These are phyloP conservation scores for Lentinula guzmanii DNA, from an alignment of 768 basidiomycete genomes.

Conservation along the genomic window DNA sequence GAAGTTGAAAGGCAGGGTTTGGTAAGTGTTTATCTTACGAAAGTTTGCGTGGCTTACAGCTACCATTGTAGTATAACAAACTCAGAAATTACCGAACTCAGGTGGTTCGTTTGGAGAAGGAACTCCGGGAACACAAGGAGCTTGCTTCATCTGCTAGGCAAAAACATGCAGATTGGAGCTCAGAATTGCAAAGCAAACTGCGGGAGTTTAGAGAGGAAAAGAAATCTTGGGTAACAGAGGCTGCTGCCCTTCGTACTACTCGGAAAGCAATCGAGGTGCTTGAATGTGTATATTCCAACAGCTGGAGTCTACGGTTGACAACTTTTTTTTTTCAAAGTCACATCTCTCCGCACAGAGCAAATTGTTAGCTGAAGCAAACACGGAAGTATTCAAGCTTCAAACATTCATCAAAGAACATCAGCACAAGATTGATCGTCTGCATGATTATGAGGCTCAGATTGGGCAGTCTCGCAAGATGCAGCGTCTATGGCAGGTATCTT, in stretches of 20 bases:
- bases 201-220: conserved; percentile 75
- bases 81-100: conserved; percentile 70
- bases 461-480: conserved; percentile 76
- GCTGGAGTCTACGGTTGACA: neutral
- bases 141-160: conserved; percentile 70
- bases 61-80: conserved; percentile 61
- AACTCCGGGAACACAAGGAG: conserved; percentile 67
- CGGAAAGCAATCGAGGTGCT: conserved; percentile 65
- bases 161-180: conserved; percentile 82
- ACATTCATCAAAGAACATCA: conserved; percentile 73
- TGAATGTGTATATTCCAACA: neutral
- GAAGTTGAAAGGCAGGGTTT: conserved; percentile 79
- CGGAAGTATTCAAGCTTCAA: conserved; percentile 64
- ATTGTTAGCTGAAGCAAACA: conserved; percentile 61
- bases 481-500: conserved; percentile 59
- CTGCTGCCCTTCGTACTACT: conserved; percentile 58
- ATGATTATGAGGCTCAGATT: conserved; percentile 85
- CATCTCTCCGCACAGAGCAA: conserved; percentile 64
- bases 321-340: conserved; percentile 33
- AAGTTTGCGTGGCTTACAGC: neutral
- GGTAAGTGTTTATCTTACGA: conserved; percentile 34
- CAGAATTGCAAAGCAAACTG: conserved; percentile 71
- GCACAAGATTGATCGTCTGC: conserved; percentile 75
- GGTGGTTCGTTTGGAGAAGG: conserved; percentile 59
- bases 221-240: conserved; percentile 67